Conservation (phyloP, 75 land plant species). For the Pinus tabuliformis region DNA sequence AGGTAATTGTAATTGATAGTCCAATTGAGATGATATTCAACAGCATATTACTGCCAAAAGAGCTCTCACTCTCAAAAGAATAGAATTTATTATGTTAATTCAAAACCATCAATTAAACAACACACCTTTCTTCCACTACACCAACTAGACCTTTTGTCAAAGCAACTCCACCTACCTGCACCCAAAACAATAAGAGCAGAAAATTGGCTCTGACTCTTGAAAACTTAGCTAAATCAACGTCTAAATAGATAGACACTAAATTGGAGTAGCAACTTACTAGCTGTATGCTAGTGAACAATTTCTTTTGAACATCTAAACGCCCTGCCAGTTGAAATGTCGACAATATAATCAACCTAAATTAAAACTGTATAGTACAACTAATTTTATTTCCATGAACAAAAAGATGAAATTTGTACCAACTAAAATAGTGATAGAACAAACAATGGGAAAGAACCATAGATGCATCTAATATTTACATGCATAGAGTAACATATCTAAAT, state of each 20-base stretch:
- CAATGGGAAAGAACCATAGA: not conserved
- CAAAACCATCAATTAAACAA: not conserved
- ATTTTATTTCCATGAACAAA: not conserved
- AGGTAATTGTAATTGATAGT: not conserved
- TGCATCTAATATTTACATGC: not conserved
- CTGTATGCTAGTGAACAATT: constrained; percentile 86
- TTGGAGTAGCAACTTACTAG: constrained; percentile 52
- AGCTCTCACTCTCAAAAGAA: not conserved
- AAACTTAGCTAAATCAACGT: not conserved
- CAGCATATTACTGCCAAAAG: not conserved
- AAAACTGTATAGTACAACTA: no score
- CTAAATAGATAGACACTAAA: not conserved
- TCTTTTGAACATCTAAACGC: constrained; percentile 86
- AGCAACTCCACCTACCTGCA: constrained; percentile 91
- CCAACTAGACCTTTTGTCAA: constrained; percentile 71
- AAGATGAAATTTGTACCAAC: not conserved
- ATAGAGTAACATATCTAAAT: not conserved
- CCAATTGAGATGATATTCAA: not conserved
- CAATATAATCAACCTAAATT: not conserved
- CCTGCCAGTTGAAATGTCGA: constrained; percentile 34
- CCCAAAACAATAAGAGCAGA: constrained; percentile 1
- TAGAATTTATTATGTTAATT: not conserved
- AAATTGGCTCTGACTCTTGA: not conserved
- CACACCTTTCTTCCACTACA: constrained; percentile 85
- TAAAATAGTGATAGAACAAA: not conserved